These are phyloP conservation scores for Sicyos baderoa DNA, from an alignment of 306 rosid species.

Conservation along the genomic window DNA sequence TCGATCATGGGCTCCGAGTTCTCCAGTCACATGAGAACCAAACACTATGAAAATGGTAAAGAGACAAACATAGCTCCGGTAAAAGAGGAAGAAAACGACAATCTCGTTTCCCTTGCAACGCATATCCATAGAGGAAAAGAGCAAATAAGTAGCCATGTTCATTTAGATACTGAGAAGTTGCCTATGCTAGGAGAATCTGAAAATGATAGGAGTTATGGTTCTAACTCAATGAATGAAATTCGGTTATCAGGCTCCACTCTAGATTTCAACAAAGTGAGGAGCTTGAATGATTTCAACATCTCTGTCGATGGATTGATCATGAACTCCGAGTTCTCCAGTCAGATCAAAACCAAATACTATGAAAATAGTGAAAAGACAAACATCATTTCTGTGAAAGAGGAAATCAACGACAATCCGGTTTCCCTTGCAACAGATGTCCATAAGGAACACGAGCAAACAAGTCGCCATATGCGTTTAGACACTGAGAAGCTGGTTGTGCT, in stretches of 20 bases:
- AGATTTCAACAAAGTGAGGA: slow-evolving; percentile 34
- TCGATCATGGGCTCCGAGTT: slow-evolving; percentile 39
- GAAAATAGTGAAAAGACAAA: slow-evolving; percentile 15
- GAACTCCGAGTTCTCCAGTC: slow-evolving; percentile 35
- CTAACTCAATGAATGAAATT: slow-evolving; percentile 28
- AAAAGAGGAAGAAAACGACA: slow-evolving; percentile 15
- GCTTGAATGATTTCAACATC: slow-evolving; percentile 33
- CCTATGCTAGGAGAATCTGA: slow-evolving; percentile 21
- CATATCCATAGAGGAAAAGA: slow-evolving; percentile 16
- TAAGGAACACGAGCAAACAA: slow-evolving; percentile 5
- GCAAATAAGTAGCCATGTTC: too few species aligned
- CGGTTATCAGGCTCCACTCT: slow-evolving; percentile 25
- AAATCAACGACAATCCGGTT: slow-evolving; percentile 8
- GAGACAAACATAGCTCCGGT: background rate
- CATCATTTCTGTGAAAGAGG: slow-evolving; percentile 9
- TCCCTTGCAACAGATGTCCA: slow-evolving; percentile 17
- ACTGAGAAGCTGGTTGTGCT: background rate
- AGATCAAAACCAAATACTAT: slow-evolving; percentile 34
- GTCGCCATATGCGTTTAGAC: background rate
- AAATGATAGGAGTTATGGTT: slow-evolving; percentile 20
- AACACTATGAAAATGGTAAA: slow-evolving; percentile 32
- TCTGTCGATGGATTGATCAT: slow-evolving; percentile 34
- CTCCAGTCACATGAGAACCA: slow-evolving; percentile 22
- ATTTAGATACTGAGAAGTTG: background rate
- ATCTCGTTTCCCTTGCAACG: slow-evolving; percentile 13